A percentile compares a stretch with the other conserved stretches of the same genome.
These are phyloP conservation scores for Arabidopsis suecica DNA, from an alignment of 345 rosid species.

Conservation along the genomic window DNA sequence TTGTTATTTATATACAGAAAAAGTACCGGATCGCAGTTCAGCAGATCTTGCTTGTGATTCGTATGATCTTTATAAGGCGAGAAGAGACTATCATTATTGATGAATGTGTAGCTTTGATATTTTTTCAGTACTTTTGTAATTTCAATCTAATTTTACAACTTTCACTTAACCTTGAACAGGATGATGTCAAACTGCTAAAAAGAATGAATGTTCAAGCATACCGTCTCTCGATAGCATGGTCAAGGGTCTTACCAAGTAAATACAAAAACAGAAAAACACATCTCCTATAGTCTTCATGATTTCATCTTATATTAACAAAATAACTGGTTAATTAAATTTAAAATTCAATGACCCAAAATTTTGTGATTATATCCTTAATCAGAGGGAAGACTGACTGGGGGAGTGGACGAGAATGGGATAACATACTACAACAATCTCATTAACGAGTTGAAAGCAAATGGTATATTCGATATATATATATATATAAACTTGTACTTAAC, in stretches of 20 bases:
- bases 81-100: neutral
- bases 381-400: conserved; percentile 52
- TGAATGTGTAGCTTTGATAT: neutral
- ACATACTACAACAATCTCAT: conserved; percentile 59
- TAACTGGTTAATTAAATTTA: no score
- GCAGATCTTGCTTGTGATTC: conserved; percentile 39
- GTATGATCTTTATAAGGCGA: conserved; percentile 23
- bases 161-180: neutral
- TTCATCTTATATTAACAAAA: no score
- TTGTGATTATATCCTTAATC: neutral
- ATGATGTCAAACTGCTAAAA: neutral
- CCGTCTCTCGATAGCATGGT: conserved; percentile 43
- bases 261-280: no score
- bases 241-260: conserved; percentile 56
- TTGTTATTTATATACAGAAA: conserved; percentile 13
- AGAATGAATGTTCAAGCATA: conserved; percentile 20
- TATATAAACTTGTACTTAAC: neutral
- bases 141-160: neutral
- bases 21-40: conserved; percentile 16
- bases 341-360: no score
- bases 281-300: no score
- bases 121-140: neutral
- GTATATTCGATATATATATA: neutral
- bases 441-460: conserved; percentile 25
- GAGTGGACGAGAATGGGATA: conserved; percentile 52